These are phyloP conservation scores for Carex pumila DNA, from an alignment of 176 grass and related monocot genomes.

Conservation along the genomic window DNA sequence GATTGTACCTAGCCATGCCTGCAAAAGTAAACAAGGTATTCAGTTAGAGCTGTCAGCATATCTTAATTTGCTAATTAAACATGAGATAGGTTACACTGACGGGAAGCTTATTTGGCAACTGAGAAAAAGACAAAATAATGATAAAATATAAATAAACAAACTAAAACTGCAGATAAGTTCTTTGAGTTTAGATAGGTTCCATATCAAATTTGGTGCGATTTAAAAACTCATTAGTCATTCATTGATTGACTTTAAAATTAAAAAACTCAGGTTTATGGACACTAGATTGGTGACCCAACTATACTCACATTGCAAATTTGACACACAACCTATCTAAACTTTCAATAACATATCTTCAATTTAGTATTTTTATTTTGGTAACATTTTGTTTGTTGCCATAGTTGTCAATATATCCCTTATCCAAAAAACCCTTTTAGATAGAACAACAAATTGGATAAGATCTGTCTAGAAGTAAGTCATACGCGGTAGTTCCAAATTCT, in stretches of 20 bases:
- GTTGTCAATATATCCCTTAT: background rate
- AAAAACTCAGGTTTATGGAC: background rate
- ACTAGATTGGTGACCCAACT: background rate
- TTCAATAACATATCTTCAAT: background rate
- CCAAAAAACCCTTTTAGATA: background rate
- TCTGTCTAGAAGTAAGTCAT: background rate
- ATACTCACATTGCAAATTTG: background rate
- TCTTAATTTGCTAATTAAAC: background rate
- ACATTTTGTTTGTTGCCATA: background rate
- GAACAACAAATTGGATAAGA: background rate
- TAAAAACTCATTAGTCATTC: background rate
- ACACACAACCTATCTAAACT: background rate
- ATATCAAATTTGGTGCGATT: background rate
- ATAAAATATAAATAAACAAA: background rate
- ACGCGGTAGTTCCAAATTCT: background rate
- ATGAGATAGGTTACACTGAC: background rate
- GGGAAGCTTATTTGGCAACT: background rate
- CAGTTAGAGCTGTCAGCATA: background rate
- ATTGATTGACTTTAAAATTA: background rate
- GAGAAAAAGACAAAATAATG: background rate
- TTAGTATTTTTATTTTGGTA: background rate
- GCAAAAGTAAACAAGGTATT: constrained; percentile 17
- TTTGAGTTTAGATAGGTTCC: background rate
- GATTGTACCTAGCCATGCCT: constrained; percentile 68
- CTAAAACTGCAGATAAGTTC: background rate